Evolutionary conservation across 352 stramenopile genomes (phyloP), one percentile per base, ranked within the genome.

Genomic region (Pythium oligandrum): DNA sequence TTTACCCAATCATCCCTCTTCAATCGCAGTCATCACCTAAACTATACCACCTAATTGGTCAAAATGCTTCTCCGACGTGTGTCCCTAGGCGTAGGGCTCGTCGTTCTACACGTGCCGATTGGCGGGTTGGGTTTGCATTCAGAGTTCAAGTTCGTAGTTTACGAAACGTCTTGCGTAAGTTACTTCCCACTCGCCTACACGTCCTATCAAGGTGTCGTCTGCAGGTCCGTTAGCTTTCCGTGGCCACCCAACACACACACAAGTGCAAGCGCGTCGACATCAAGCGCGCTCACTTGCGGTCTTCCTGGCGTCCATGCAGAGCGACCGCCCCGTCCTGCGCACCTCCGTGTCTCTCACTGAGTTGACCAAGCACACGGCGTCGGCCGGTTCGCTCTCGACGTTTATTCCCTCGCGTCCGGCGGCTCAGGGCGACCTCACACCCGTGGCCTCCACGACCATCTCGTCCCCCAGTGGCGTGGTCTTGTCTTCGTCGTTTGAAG

Each of bases 91-190:
- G 17, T 26, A 26, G 17, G 17, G 17, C 17, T 26, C 17, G 17
- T 26, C 17, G 7, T 49, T 5, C 32, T 6, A 51, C 42, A 31
- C 8, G 12, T 43, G n/a, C 30, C 51, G 33, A 53, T 26, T 48
- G 59, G 49, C 54, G 55, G 63, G 51, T 63, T 70, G 10, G 63
- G 63, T 70, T 66, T 70, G 63, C 57, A 64, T 61, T 61, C 49
- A 51, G 36, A 49, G 45, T 66, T 70, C 57, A 66, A 70, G 48
- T 31, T 34, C 34, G 57, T 66, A 70, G 34, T 63, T 66, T 66
- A 70, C 57, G 6, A 35, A 50, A 44, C 47, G 3, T 4, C 34
- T 35, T 34, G 10, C n/a, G 53, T 55, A 67, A 57, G 31, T 58
- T 67, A 59, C 54, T 12, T 7, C n/a, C n/a, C 11, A 10, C 17